These are phyloP conservation scores for Thermothelomyces thermophilus DNA, from an alignment of 2,329 filamentous ascomycete species.

Conservation along the genomic window DNA sequence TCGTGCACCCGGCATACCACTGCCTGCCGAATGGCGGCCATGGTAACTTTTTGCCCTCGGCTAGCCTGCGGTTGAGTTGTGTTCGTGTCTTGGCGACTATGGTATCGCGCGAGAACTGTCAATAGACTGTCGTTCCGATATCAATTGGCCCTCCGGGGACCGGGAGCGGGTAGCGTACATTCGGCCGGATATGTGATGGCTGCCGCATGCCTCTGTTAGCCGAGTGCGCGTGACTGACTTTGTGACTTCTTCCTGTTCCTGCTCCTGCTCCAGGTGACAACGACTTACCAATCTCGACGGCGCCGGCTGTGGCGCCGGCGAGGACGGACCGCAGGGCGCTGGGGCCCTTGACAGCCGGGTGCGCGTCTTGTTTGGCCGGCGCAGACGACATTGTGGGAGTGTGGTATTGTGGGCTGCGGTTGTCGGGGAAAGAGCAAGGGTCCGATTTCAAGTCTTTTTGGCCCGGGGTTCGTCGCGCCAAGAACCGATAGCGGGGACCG, in stretches of 20 bases:
- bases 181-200: constrained; percentile 92
- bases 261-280: background rate
- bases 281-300: constrained; percentile 76
- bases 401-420: constrained; percentile 1
- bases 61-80: constrained; percentile 81
- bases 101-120: constrained; percentile 13
- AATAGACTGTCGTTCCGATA: background rate
- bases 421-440: constrained; percentile 3
- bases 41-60: constrained; percentile 78
- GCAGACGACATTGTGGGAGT: constrained; percentile 19
- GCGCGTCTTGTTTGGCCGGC: constrained; percentile 19
- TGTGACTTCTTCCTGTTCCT: background rate
- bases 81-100: constrained; percentile 88
- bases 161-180: constrained; percentile 49
- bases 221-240: background rate
- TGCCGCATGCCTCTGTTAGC: constrained; percentile 28
- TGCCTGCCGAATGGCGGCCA: constrained; percentile 90
- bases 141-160: constrained; percentile 7
- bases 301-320: constrained; percentile 88
- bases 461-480: background rate
- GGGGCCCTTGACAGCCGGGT: constrained; percentile 43
- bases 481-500: background rate
- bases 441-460: background rate
- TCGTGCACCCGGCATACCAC: constrained; percentile 98
- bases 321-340: constrained; percentile 83